A percentile compares a stretch with the other conserved stretches of the same genome.
Conservation (phyloP, 108 stramenopile species). For the Skeletonema potamos region DNA sequence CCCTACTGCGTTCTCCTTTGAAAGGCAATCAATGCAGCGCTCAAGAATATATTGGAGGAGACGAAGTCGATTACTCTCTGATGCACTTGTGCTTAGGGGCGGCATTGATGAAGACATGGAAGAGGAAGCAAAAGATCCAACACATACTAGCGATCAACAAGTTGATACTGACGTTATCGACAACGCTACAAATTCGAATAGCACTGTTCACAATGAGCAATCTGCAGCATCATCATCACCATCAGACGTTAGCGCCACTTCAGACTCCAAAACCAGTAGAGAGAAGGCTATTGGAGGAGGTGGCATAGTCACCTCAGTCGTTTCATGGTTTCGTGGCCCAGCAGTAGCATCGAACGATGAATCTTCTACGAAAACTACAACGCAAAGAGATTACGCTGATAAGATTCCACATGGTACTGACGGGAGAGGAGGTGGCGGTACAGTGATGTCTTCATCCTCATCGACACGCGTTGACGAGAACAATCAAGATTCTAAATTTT, state of each 20-base stretch:
- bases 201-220: not conserved
- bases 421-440: conserved; percentile 21
- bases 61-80: conserved; percentile 1
- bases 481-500: not conserved
- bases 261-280: not conserved
- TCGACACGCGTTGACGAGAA: not conserved
- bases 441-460: not conserved
- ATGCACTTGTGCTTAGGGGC: conserved; percentile 8
- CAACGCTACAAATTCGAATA: not conserved
- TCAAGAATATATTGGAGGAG: not conserved
- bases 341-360: not conserved
- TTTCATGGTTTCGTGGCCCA: not conserved
- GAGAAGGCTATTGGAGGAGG: not conserved
- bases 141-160: not conserved
- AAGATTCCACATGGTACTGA: conserved; percentile 27
- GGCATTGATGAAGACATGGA: conserved; percentile 12
- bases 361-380: not conserved
- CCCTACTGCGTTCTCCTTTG: not conserved
- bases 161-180: not conserved
- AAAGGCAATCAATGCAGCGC: not conserved
- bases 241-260: not conserved
- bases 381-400: conserved; percentile 1
- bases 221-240: not conserved
- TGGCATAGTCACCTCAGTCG: not conserved
- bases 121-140: conserved; percentile 3